These are phyloP conservation scores for Przewalskia tangutica DNA, from an alignment of 257 asterid genomes.

Conservation along the genomic window DNA sequence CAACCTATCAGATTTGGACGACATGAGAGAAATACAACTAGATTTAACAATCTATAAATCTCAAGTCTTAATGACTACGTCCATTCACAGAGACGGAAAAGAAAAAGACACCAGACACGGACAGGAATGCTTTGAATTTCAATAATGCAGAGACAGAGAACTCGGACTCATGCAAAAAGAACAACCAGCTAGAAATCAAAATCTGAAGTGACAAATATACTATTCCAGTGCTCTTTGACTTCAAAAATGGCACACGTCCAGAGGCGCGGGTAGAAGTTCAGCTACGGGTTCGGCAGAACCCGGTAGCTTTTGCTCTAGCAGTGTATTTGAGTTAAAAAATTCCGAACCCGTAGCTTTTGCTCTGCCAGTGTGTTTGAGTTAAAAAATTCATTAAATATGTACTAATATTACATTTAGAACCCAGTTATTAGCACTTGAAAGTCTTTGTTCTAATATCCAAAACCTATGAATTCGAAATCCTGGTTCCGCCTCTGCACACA, in stretches of 20 bases:
- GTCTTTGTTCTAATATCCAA: too few species aligned
- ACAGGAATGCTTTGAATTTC: neutral
- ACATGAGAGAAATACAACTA: neutral
- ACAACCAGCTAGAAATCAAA: neutral
- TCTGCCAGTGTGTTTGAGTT: too few species aligned
- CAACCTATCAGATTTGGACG: slow-evolving; percentile 43
- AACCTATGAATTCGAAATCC: too few species aligned
- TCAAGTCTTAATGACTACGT: neutral
- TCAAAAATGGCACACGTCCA: neutral
- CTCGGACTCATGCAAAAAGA: neutral
- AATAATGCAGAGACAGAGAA: neutral
- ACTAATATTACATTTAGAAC: too few species aligned
- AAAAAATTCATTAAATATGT: too few species aligned
- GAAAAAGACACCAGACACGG: neutral
- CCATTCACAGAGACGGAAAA: neutral
- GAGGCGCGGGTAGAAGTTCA: too few species aligned
- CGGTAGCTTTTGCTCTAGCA: too few species aligned
- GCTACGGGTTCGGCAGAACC: too few species aligned
- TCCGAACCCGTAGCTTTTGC: too few species aligned
- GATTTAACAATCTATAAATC: neutral
- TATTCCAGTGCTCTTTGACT: neutral
- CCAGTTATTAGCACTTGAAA: too few species aligned
- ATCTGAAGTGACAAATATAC: neutral
- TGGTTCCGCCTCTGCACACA: neutral
- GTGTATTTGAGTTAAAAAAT: too few species aligned